Evolutionary conservation across 495 filamentous ascomycete species (phyloP).

Genomic region (Penicillium riverlandense): DNA sequence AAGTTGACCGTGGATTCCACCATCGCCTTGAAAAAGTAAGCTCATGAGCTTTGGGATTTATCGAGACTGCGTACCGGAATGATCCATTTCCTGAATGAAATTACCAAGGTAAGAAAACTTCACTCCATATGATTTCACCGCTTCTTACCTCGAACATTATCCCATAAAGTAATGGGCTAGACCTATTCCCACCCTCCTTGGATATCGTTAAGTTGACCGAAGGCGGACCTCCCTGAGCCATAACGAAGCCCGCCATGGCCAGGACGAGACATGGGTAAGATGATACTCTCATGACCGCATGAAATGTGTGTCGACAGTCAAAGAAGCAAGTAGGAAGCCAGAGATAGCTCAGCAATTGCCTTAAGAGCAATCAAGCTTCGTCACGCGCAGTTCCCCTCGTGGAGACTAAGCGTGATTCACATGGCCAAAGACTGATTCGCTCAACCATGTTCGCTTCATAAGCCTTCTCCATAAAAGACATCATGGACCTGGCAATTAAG

Average conservation of each 20-base stretch:
- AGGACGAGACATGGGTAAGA: background rate
- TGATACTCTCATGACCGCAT: no score
- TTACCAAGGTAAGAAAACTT: background rate
- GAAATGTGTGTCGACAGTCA: no score
- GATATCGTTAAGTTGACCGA: slow-evolving; percentile 20
- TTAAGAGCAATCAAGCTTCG: background rate
- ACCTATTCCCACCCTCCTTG: slow-evolving; percentile 44
- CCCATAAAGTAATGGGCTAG: slow-evolving; percentile 49
- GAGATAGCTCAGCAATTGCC: no score
- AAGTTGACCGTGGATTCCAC: slow-evolving; percentile 69
- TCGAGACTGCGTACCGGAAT: slow-evolving; percentile 43
- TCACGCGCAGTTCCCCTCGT: slow-evolving; percentile 15
- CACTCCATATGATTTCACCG: background rate
- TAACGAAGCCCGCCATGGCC: background rate
- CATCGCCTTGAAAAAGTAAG: slow-evolving; percentile 37
- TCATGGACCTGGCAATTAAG: background rate
- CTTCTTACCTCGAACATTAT: slow-evolving; percentile 49
- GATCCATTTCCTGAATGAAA: slow-evolving; percentile 55
- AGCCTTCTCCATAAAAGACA: background rate
- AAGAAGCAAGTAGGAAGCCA: no score
- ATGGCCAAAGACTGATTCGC: background rate
- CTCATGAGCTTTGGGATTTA: background rate
- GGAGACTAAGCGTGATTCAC: background rate
- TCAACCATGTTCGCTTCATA: background rate
- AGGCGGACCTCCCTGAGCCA: background rate